These are phyloP conservation scores for Tilletia caries DNA, from an alignment of 1,284 basidiomycete genomes.

Conservation along the genomic window DNA sequence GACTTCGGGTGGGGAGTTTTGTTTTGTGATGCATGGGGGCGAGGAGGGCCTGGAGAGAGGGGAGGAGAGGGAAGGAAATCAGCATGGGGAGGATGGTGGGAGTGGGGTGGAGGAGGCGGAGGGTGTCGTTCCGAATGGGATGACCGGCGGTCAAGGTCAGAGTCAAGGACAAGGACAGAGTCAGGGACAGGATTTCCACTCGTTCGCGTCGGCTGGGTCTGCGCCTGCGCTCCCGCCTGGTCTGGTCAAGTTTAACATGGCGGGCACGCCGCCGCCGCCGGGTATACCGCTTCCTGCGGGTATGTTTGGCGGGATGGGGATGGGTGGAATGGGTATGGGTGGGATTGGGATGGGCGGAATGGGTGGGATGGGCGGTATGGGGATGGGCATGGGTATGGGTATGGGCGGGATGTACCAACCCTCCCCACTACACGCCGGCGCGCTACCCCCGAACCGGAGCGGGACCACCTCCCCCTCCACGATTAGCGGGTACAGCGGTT, in stretches of 20 bases:
- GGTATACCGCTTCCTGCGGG: background rate
- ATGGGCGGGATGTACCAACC: background rate
- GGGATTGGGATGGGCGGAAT: too few species aligned
- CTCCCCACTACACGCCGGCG: constrained; percentile 23
- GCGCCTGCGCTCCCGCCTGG: background rate
- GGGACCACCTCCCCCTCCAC: constrained; percentile 28
- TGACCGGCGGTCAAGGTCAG: background rate
- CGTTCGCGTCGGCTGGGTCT: constrained; percentile 11
- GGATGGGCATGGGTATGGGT: background rate
- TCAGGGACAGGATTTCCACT: constrained; percentile 16
- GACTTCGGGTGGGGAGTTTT: constrained; percentile 46
- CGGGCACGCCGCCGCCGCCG: background rate
- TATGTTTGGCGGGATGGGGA: background rate
- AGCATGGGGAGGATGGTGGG: background rate
- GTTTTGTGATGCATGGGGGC: constrained; percentile 37
- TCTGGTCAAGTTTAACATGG: background rate
- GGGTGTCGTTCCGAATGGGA: constrained; percentile 17
- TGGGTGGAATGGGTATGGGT: too few species aligned
- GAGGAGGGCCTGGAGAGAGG: constrained; percentile 16
- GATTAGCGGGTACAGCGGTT: constrained; percentile 44
- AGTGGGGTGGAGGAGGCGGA: background rate
- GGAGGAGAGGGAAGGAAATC: background rate
- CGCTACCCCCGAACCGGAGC: constrained; percentile 29
- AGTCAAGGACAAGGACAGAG: constrained; percentile 19
- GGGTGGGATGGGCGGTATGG: too few species aligned